phyloP scores from a whole-genome alignment of 108 stramenopile genomes.

The Nannochloropsis salina region DNA sequence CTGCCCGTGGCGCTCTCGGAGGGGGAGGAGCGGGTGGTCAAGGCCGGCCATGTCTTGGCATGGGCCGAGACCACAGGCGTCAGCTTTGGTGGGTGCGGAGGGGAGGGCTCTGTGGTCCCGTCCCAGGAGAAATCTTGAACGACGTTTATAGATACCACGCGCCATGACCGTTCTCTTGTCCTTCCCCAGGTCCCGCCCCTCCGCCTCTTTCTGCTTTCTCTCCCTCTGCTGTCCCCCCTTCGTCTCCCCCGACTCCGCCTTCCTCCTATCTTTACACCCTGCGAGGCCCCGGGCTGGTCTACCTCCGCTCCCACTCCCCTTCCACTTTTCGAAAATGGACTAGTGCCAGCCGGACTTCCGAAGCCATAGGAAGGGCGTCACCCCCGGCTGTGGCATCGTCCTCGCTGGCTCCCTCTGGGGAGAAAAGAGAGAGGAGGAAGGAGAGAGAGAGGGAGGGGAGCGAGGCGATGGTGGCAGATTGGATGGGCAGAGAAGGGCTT shows the following conservation, averaged over 20 bases:
- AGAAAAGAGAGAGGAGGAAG: background rate
- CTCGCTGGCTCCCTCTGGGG: background rate
- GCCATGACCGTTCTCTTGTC: too few species aligned
- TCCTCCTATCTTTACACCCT: background rate
- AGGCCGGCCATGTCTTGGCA: background rate
- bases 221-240: background rate
- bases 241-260: background rate
- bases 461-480: background rate
- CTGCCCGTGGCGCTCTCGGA: background rate
- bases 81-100: background rate
- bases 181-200: background rate
- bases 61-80: background rate
- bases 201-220: background rate
- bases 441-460: background rate
- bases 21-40: background rate
- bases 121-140: too few species aligned
- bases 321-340: background rate
- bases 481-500: background rate
- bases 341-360: background rate
- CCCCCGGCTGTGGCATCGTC: background rate
- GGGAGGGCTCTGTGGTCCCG: background rate
- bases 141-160: too few species aligned
- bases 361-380: background rate
- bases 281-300: background rate
- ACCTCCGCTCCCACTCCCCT: background rate